Conservation (phyloP, 2,329 filamentous ascomycete species). For the Davidsoniella virescens region DNA sequence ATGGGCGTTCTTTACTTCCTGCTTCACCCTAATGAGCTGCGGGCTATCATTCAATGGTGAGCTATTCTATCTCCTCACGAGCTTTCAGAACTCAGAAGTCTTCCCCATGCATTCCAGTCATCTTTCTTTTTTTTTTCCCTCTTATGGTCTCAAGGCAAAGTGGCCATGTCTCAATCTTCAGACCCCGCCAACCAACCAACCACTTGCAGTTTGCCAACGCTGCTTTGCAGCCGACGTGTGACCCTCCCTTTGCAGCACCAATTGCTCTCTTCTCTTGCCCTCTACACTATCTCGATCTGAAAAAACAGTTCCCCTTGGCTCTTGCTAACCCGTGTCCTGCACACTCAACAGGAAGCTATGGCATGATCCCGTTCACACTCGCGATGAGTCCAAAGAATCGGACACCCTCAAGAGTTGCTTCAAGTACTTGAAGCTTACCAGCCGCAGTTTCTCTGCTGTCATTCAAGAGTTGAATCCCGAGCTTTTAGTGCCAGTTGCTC, state of each 20-base stretch:
- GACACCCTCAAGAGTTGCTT: constrained; percentile 68
- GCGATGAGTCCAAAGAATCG: constrained; percentile 60
- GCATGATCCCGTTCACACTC: constrained; percentile 84
- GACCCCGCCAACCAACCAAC: background rate
- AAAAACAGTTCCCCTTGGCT: constrained; percentile 6
- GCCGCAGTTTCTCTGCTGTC: constrained; percentile 81
- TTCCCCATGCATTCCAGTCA: too few relatives aligned
- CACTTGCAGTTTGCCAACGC: background rate
- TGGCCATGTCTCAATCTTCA: too few relatives aligned
- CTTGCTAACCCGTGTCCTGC: constrained; percentile 2
- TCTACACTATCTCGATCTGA: background rate
- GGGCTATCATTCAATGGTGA: constrained; percentile 80
- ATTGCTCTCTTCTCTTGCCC: background rate
- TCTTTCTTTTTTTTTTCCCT: too few relatives aligned
- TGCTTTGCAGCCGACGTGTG: background rate
- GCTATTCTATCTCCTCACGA: constrained; percentile 13
- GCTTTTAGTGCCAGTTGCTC: constrained; percentile 68
- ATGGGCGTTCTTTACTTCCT: constrained; percentile 56
- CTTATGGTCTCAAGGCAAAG: too few relatives aligned
- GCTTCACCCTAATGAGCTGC: constrained; percentile 61
- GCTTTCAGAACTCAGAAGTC: background rate
- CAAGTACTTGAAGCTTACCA: constrained; percentile 69
- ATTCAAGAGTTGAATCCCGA: constrained; percentile 94
- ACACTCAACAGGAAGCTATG: constrained; percentile 63
- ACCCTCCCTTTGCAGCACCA: background rate